Base-by-base conservation (phyloP, 2,329 filamentous ascomycete species). In the Trichoderma gracile region DNA sequence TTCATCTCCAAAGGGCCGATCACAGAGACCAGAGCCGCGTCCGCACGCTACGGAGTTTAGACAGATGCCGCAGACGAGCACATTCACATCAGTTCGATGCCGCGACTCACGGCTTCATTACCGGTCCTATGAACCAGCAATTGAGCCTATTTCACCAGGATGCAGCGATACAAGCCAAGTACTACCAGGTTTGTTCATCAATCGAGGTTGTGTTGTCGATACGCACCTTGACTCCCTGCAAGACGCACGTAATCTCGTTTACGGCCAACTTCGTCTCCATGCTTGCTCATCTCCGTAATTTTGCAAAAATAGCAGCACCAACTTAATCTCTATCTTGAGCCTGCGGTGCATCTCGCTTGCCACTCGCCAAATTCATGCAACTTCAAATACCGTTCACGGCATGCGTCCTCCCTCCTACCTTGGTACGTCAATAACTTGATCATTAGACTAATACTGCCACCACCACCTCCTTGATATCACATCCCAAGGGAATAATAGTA, bases 1-100 rank as follows among this genome's bases (percentile, higher is more conserved):
- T 17, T 55, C 60, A 63, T 42, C 21, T 59, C 50, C 23, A 38
- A 63, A 55, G 42, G 60, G 19, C 56, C 56, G 45, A 50, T 59
- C 30, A 40, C 56, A 45, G 19, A 21, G 21, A 45, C 19, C 30
- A 52, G 9, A 52, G 17, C 25, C 27, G 42, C 55, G 55, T 58
- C 55, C 55, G 55, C 55, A 19, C 55, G 42, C 55, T 33, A 58
- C 55, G 55, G 55, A 30, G 42, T 47, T 38, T 58, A 47, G 8
- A 12, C 49, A 57, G 15, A 30, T 17, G 12, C 23, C 27, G 33
- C 12, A 38, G 33, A 38, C 12, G 33, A 14, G 12, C 33, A 14
- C 33, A 14, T 38, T 38, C 33, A 38, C 14, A 38, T 38, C 33
- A 38, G 5, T 38, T 38, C 12, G 10, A 5, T 38, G 33, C 33